A percentile compares a stretch with the other conserved stretches of the same genome.
These are phyloP conservation scores for Wakefieldia striispora DNA, from an alignment of 768 basidiomycete species.

Conservation along the genomic window DNA sequence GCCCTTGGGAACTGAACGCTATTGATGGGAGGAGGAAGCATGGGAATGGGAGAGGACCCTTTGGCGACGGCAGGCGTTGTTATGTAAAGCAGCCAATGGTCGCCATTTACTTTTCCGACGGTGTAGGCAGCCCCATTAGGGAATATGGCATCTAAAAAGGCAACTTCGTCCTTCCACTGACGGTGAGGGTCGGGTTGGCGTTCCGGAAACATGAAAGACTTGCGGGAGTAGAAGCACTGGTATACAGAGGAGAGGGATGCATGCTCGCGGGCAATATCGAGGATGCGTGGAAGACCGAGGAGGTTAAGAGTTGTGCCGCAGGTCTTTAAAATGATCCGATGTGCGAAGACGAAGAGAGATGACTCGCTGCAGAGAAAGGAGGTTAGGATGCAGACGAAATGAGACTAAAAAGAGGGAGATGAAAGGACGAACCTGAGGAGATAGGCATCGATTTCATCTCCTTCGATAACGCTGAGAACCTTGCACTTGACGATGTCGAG, in stretches of 20 bases:
- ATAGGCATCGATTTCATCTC: conserved; percentile 92
- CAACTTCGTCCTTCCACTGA: conserved; percentile 92
- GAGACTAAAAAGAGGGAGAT: conserved; percentile 1
- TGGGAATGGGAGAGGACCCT: conserved; percentile 22
- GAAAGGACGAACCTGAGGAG: conserved; percentile 73
- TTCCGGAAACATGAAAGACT: conserved; percentile 99
- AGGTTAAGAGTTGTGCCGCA: conserved; percentile 99
- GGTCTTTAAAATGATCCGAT: conserved; percentile 96
- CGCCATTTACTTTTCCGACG: conserved; percentile 95
- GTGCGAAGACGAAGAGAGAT: conserved; percentile 90
- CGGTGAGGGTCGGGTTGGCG: conserved; percentile 89
- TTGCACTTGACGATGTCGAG: conserved; percentile 96
- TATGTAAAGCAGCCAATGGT: conserved; percentile 97
- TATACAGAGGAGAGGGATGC: conserved; percentile 71
- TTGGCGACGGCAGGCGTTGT: conserved; percentile 52
- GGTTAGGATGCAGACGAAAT: conserved; percentile 12
- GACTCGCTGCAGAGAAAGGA: conserved; percentile 72
- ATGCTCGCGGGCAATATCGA: conserved; percentile 80
- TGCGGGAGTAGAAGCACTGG: conserved; percentile 96
- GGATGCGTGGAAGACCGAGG: conserved; percentile 89
- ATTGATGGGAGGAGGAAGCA: conserved; percentile 13
- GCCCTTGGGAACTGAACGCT: conserved; percentile 7
- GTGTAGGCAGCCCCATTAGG: conserved; percentile 90
- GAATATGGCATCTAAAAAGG: conserved; percentile 89
- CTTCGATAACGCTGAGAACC: conserved; percentile 86